phyloP scores from a whole-genome alignment of 2,329 filamentous ascomycete species.

The Fusarium sp. region DNA sequence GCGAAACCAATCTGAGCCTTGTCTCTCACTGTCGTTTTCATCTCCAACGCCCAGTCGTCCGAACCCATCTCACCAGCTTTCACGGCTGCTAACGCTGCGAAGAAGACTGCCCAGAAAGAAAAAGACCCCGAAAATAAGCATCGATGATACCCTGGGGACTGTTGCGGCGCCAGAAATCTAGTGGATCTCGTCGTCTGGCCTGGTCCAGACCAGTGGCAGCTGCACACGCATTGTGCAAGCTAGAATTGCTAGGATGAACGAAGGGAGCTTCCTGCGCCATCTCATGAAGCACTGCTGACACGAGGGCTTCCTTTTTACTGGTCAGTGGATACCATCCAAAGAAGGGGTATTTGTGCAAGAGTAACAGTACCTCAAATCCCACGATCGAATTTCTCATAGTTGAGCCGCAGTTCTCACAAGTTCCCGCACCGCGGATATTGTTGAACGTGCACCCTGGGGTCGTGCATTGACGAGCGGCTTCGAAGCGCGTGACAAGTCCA shows the following conservation, averaged over 20 bases:
- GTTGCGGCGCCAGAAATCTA: background rate
- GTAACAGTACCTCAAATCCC: background rate
- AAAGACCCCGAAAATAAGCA: background rate
- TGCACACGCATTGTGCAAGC: background rate
- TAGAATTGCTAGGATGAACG: background rate
- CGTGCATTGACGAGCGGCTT: too few relatives aligned
- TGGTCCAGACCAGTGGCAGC: background rate
- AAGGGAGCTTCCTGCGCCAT: background rate
- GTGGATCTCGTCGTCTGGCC: background rate
- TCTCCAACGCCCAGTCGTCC: background rate
- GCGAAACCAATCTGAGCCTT: background rate
- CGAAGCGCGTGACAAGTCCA: too few relatives aligned
- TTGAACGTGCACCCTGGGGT: background rate
- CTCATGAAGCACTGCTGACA: background rate
- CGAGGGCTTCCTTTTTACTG: background rate
- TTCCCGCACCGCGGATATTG: background rate
- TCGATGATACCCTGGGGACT: background rate
- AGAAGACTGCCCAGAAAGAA: background rate
- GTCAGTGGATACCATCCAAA: background rate
- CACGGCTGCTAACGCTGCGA: background rate
- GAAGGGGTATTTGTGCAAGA: background rate
- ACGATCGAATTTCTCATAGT: background rate
- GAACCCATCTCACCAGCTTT: background rate
- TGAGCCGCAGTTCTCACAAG: background rate
- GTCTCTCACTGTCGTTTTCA: background rate